Evolutionary conservation across 352 stramenopile species (phyloP), one percentile per base, ranked within the genome.

Genomic region (Phytophthora litchii): DNA sequence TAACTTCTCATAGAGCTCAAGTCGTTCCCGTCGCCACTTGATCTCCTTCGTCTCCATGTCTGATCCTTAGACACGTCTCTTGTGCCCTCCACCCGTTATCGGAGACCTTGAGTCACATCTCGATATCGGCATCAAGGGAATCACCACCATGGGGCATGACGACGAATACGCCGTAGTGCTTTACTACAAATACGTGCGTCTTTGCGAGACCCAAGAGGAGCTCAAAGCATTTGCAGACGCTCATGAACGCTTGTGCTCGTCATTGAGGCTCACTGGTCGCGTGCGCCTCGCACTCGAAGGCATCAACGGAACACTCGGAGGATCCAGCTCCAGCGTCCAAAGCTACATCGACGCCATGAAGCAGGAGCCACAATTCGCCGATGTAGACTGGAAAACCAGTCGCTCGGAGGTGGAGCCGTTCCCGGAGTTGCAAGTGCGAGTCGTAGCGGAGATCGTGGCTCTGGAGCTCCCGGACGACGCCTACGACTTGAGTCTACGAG

Each of bases 381-480:
- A 64, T 44, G 72, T 95, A 38, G 88, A 95, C 77, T 96, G 88
- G 88, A 96, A 96, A 72, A 86, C 73, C 10, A 92, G 83, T 59
- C 25, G 16, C 6, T 79, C 81, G 0, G 7, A 47, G 0, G 78
- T 83, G 0, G 38, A 65, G 52, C 82, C 81, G 7, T 94, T 95
- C 55, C 46, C 64, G 3, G 84, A 86, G 34, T 64, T 96, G 32
- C 76, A 87, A 7, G 76, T 96, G 50, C 83, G 85, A 19, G 60
- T 78, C 25, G 72, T 80, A 53, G 60, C 64, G 3, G 86, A 95
- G 69, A 88, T 95, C 52, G 85, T 95, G 54, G 78, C 83, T 20
- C 78, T 95, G 14, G 86, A 88, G 43, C 62, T 95, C 17, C 77
- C 78, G 10, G 62, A 78, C 36, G 65, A 72, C 23, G 59, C 67